Evolutionary conservation across 345 rosid genomes (phyloP).

Genomic region (Boechera retrofracta): DNA sequence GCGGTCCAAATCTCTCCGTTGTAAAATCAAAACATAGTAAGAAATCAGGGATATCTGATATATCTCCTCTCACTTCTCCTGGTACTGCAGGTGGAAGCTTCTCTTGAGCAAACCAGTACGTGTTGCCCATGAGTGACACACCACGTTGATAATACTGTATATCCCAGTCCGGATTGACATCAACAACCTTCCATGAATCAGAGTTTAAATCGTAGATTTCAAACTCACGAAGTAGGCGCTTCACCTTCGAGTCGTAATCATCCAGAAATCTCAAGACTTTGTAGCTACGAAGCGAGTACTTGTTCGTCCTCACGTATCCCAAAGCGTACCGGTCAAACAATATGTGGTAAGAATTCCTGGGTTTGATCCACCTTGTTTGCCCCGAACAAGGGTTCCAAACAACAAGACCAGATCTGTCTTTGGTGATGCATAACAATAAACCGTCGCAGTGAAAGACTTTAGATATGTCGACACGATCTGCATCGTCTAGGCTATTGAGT

Average conservation of each 20-base stretch:
- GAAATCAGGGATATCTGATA: background rate
- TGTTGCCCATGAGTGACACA: background rate
- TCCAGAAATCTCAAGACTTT: slow-evolving; percentile 1
- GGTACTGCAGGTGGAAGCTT: background rate
- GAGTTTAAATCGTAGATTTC: slow-evolving; percentile 1
- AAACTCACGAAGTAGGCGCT: background rate
- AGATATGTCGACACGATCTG: background rate
- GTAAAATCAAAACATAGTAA: slow-evolving; percentile 19
- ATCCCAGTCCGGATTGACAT: slow-evolving; percentile 7
- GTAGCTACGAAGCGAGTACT: background rate
- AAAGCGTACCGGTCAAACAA: background rate
- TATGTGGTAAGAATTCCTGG: background rate
- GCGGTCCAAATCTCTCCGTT: slow-evolving; percentile 7
- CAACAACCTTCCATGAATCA: slow-evolving; percentile 1
- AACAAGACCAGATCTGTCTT: background rate
- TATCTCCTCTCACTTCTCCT: background rate
- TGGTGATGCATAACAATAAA: background rate
- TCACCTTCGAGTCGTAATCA: background rate
- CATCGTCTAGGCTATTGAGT: background rate
- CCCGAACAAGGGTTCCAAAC: slow-evolving; percentile 9
- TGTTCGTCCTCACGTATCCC: background rate
- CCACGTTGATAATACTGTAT: background rate
- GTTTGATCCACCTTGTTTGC: slow-evolving; percentile 1
- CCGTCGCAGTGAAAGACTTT: slow-evolving; percentile 1
- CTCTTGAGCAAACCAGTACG: background rate